Conservation (phyloP, 2,329 filamentous ascomycete species). For the Aureobasidium vineae region DNA sequence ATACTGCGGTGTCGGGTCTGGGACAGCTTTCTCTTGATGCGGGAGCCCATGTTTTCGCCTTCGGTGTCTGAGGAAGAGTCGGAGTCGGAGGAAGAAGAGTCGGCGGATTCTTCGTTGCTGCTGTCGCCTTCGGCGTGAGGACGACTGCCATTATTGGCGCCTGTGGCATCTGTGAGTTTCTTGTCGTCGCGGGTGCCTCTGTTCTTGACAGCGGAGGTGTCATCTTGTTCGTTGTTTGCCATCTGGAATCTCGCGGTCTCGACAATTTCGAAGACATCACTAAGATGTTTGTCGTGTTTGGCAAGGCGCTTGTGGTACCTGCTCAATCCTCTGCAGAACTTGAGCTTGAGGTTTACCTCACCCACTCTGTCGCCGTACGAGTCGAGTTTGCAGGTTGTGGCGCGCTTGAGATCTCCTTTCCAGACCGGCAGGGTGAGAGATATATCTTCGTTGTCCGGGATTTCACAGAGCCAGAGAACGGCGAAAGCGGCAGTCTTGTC, state of each 20-base stretch:
- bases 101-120: slow-evolving; percentile 7
- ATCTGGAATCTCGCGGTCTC: slow-evolving; percentile 59
- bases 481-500: slow-evolving; percentile 62
- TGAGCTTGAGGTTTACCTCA: slow-evolving; percentile 57
- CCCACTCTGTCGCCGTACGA: slow-evolving; percentile 59
- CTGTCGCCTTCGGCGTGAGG: slow-evolving; percentile 29
- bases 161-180: slow-evolving; percentile 24
- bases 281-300: slow-evolving; percentile 54
- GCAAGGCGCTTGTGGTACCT: slow-evolving; percentile 59
- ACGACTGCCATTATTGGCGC: slow-evolving; percentile 9
- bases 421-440: slow-evolving; percentile 62
- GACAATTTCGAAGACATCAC: slow-evolving; percentile 63
- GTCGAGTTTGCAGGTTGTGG: slow-evolving; percentile 50
- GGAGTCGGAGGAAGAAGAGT: slow-evolving; percentile 16
- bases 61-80: background rate
- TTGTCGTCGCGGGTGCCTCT: slow-evolving; percentile 9
- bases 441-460: slow-evolving; percentile 64
- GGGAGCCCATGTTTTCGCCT: background rate
- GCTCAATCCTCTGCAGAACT: slow-evolving; percentile 61
- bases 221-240: slow-evolving; percentile 42
- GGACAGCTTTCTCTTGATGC: slow-evolving; percentile 6
- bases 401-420: slow-evolving; percentile 62
- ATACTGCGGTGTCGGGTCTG: background rate
- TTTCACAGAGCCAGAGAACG: slow-evolving; percentile 67
- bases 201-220: slow-evolving; percentile 31